Base-by-base conservation (phyloP, 1,284 basidiomycete genomes). In the Mycosarcoma maydis region DNA sequence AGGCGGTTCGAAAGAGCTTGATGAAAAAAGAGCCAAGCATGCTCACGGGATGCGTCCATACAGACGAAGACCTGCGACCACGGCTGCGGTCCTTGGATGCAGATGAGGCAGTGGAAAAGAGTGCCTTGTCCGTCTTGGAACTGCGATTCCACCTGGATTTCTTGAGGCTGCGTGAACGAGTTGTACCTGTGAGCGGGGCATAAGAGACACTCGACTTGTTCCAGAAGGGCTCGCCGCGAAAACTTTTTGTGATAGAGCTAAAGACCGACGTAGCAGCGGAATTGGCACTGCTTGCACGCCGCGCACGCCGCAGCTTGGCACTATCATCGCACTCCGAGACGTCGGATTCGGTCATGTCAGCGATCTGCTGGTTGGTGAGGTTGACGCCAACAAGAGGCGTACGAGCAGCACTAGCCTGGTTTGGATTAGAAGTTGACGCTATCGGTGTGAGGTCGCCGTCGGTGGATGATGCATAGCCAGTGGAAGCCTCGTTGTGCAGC, bases 321-420 rank as follows among this genome's bases (percentile, higher is more conserved):
- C 23, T 60, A 20, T 72, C 64, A 45, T 74, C 72, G 40, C 67
- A 69, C 26, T 74, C 72, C 19, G 69, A 71, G 11, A 58, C 47
- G 34, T 70, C 70, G 36, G 66, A 70, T 46, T 75, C 73, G n/a
- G 70, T 65, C 56, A 72, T 55, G 32, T 72, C 72, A 40, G 58
- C 52, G 27, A 62, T 62, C 54, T 58, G 55, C 32, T 57, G 54
- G 26, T 72, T 52, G 44, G 43, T 53, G 33, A 68, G 51, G 30
- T 64, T 60, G 62, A 64, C 51, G 43, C 59, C 56, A n/a, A 68
- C 50, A 11, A 65, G 52, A 11, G 72, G 73, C 24, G 67, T 55
- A n/a, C 68, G 59, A 30, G 29, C 34, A 29, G 36, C 43, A 19
- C 24, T 24, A 13, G 42, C 32, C 7, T 47, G 20, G 10, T 17